These are phyloP conservation scores for Amylocystis lapponica DNA, from an alignment of 768 basidiomycete genomes.

Conservation along the genomic window DNA sequence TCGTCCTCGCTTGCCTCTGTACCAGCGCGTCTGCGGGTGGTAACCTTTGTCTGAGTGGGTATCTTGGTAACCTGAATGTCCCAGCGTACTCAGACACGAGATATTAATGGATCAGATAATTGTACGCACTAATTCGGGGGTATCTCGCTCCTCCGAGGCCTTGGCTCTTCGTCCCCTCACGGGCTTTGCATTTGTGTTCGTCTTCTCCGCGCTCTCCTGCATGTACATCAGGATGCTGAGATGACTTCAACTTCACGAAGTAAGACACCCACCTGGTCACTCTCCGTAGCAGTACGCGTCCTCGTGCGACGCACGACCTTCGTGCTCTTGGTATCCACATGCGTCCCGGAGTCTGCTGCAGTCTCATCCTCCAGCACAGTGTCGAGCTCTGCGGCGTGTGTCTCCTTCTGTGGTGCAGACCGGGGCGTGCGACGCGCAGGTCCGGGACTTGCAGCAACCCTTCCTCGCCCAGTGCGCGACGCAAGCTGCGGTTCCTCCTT, in stretches of 20 bases:
- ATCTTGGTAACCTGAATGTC: no score
- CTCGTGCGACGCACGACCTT: constrained; percentile 13
- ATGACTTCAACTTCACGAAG: background rate
- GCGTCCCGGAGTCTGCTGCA: background rate
- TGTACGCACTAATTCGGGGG: no score
- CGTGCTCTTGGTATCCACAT: constrained; percentile 1
- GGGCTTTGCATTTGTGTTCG: no score
- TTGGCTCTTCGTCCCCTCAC: no score
- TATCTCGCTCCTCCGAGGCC: no score
- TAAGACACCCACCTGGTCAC: constrained; percentile 10
- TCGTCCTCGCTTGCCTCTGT: background rate
- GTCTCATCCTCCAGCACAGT: constrained; percentile 9
- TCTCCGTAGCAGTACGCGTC: constrained; percentile 16
- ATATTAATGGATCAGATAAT: no score
- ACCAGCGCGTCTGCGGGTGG: background rate
- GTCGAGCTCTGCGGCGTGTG: constrained; percentile 9
- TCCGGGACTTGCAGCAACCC: constrained; percentile 1
- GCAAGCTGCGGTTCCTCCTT: constrained; percentile 8
- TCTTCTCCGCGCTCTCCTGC: background rate
- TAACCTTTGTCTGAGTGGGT: no score
- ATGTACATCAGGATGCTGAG: background rate
- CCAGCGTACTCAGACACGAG: no score
- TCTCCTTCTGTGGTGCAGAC: constrained; percentile 8
- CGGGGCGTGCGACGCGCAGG: constrained; percentile 7
- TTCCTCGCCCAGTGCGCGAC: constrained; percentile 1